Percentiles rank a stretch among this genome's conserved stretches.
Evolutionary conservation across 257 asterid species (phyloP).

Genomic region (Knoxia roxburghii): DNA sequence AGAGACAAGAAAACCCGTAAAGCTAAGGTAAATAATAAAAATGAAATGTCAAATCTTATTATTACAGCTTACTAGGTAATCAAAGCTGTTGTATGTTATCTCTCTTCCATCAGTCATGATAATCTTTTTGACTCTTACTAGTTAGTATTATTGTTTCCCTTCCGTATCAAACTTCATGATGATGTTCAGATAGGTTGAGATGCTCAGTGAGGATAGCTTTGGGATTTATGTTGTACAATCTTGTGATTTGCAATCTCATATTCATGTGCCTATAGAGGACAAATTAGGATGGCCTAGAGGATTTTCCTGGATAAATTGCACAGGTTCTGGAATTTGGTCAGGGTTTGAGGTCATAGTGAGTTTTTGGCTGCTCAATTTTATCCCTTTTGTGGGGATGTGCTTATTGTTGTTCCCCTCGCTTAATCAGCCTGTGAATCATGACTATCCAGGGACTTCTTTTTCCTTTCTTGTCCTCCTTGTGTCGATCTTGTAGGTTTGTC

Average conservation of each 20-base stretch:
- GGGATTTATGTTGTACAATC: not conserved
- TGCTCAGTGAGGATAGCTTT: not conserved
- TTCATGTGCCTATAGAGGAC: not conserved
- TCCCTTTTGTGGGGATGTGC: not conserved
- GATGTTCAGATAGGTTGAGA: not conserved
- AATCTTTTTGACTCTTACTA: not conserved
- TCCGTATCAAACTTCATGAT: too few relatives aligned
- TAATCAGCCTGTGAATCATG: not conserved
- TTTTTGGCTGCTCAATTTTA: not conserved
- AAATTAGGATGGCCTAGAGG: not conserved
- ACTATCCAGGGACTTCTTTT: not conserved
- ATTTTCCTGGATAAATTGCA: not conserved
- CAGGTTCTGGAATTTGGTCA: not conserved
- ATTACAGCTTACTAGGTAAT: not conserved
- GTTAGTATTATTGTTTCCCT: not conserved
- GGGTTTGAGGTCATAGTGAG: not conserved
- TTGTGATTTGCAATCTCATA: not conserved
- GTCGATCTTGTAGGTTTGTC: slow-evolving; percentile 4
- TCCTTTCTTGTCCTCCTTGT: not conserved
- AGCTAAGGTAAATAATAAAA: slow-evolving; percentile 52
- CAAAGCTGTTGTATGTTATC: not conserved
- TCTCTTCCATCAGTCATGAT: not conserved
- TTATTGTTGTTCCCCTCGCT: not conserved
- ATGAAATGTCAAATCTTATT: not conserved
- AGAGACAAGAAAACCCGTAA: slow-evolving; percentile 79